Conservation (phyloP, 2,329 filamentous ascomycete species). For the Bipolaris zeicola region DNA sequence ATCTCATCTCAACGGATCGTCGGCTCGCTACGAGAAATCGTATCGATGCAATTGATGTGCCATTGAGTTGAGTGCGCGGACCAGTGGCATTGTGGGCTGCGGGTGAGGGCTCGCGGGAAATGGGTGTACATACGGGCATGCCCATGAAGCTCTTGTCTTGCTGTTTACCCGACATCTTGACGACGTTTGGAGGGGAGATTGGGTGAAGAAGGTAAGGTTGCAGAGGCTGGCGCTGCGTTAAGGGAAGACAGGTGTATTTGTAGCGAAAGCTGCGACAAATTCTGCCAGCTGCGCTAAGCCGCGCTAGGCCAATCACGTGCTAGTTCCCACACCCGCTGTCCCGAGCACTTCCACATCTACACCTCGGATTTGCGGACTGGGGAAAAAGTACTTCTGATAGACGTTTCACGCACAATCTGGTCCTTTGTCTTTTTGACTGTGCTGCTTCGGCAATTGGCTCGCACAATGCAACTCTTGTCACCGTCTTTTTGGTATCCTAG, state of each 20-base stretch:
- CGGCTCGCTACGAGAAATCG: conserved; percentile 19
- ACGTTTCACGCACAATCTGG: not conserved
- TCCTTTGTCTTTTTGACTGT: not conserved
- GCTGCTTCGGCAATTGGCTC: not conserved
- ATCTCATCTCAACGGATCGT: conserved; percentile 28
- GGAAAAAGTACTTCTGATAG: conserved; percentile 8
- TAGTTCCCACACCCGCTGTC: conserved; percentile 22
- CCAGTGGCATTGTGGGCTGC: conserved; percentile 24
- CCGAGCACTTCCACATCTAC: conserved; percentile 28
- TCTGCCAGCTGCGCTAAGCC: conserved; percentile 32
- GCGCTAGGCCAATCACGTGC: conserved; percentile 25
- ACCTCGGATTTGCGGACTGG: conserved; percentile 28
- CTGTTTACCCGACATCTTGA: conserved; percentile 18
- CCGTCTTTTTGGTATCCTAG: not conserved
- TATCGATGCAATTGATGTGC: conserved; percentile 41
- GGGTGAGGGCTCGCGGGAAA: conserved; percentile 1
- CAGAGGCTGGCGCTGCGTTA: conserved; percentile 25
- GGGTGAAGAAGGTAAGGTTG: conserved; percentile 23
- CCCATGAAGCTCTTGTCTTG: conserved; percentile 49
- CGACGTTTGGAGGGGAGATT: conserved; percentile 27
- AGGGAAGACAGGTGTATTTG: conserved; percentile 33
- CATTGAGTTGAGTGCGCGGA: conserved; percentile 7
- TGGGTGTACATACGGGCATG: conserved; percentile 49
- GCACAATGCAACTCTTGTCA: not conserved
- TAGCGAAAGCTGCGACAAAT: conserved; percentile 28